phyloP scores from a whole-genome alignment of 441 rosid species.

The Mallotus repandus region DNA sequence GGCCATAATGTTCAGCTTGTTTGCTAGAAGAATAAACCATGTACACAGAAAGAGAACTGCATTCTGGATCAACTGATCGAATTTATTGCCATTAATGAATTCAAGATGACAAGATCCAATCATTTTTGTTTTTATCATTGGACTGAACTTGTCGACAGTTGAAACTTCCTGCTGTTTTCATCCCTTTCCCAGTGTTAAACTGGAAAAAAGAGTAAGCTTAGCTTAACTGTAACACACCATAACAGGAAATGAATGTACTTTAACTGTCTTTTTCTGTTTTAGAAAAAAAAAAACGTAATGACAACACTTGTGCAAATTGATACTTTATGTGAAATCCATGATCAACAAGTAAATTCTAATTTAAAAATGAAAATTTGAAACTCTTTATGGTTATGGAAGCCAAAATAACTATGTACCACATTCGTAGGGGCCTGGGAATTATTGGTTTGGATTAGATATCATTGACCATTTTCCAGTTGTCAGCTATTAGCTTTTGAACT shows the following conservation, averaged over 20 bases:
- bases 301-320: neutral
- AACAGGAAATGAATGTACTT: neutral
- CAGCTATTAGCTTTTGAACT: conserved; percentile 9
- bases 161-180: neutral
- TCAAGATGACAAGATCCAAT: neutral
- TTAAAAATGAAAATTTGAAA: neutral
- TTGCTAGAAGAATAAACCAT: neutral
- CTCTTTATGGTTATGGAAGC: neutral
- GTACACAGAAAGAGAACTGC: neutral
- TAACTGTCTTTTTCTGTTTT: neutral
- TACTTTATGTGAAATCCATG: neutral
- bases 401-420: neutral
- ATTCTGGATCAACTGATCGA: conserved; percentile 5
- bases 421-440: neutral
- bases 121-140: neutral
- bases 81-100: neutral
- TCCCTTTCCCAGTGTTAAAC: neutral
- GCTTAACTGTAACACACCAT: neutral
- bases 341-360: neutral
- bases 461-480: neutral
- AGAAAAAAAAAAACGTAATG: neutral
- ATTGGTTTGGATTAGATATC: conserved; percentile 7
- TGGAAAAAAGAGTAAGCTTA: neutral
- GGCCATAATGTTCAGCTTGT: neutral
- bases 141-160: neutral